Base-by-base conservation (phyloP, 2,329 filamentous ascomycete genomes). In the Diaporthe ilicicola region DNA sequence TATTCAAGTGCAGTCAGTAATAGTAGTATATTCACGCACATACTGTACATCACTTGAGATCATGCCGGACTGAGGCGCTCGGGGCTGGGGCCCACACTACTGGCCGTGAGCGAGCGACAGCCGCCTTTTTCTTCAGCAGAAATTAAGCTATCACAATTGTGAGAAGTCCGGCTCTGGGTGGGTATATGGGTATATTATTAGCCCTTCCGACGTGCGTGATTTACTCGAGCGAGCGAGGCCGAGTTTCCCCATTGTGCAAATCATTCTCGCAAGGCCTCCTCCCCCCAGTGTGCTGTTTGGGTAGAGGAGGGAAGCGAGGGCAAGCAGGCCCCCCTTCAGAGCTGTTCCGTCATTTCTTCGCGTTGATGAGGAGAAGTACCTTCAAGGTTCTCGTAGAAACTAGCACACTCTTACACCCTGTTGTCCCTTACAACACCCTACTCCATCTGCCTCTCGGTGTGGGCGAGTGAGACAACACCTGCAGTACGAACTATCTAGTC, bases 231-330 rank as follows among this genome's bases (percentile, higher is more conserved):
- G 59, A 50, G 42, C 44, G n/a, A 64, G 59, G 44, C 44, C 44
- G 59, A 50, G 59, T 64, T 64, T 24, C 59, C 29, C 59, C 59
- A 64, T 64, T 64, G 44, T 64, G 44, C 44, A 64, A 50, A 64
- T 64, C 59, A 37, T 27, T 37, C n/a, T 64, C 42, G 42, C 29
- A 34, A 34, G 19, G 42, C 29, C 27, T 48, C 13, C 59, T n/a
- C 27, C 42, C 59, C 29, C 27, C 42, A 64, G 42, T 19, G 44
- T 10, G 13, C 29, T 37, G 29, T 37, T 64, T 50, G 56, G 46
- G 29, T 32, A 32, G 54, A 37, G 42, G 15, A 24, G 9, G 17
- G 29, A 34, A 32, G 54, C 55, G 42, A 15, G 39, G 9, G 17
- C 51, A 55, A 29, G 32, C 17, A 22, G 56, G 10, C n/a, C 42